Conservation (phyloP, 2,329 filamentous ascomycete genomes). For the Beauveria brongniartii region DNA sequence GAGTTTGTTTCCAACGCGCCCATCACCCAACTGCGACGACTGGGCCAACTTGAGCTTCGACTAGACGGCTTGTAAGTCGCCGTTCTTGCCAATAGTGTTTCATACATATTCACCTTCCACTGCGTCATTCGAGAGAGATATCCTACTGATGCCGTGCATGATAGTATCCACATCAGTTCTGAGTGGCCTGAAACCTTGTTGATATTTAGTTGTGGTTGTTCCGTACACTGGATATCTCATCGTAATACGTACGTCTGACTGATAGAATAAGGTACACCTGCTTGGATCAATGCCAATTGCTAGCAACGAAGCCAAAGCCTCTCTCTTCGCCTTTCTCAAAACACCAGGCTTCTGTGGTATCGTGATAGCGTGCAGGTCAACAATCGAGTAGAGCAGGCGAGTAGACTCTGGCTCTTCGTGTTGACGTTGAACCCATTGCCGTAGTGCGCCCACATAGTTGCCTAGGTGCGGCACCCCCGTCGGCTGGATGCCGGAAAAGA, state of each 20-base stretch:
- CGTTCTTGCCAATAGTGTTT: background rate
- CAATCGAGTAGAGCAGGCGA: slow-evolving; percentile 74
- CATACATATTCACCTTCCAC: slow-evolving; percentile 67
- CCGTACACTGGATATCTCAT: background rate
- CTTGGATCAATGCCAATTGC: slow-evolving; percentile 76
- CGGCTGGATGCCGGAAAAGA: slow-evolving; percentile 96
- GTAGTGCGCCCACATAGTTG: slow-evolving; percentile 87
- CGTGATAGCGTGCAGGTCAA: slow-evolving; percentile 92
- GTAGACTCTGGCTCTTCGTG: slow-evolving; percentile 44
- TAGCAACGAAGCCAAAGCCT: slow-evolving; percentile 71
- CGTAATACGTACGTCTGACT: slow-evolving; percentile 55
- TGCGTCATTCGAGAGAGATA: slow-evolving; percentile 98
- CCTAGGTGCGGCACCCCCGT: slow-evolving; percentile 90
- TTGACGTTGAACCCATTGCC: slow-evolving; percentile 79
- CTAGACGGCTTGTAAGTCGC: slow-evolving; percentile 30
- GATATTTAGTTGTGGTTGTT: background rate
- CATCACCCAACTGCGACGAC: slow-evolving; percentile 49
- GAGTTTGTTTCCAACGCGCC: slow-evolving; percentile 49
- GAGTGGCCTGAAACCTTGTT: slow-evolving; percentile 64
- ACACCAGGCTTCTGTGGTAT: slow-evolving; percentile 55
- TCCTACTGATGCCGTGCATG: slow-evolving; percentile 83
- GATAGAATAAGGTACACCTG: slow-evolving; percentile 73
- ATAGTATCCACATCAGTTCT: slow-evolving; percentile 95
- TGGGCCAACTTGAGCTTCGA: slow-evolving; percentile 63
- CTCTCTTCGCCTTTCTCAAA: slow-evolving; percentile 57